Evolutionary conservation across 257 asterid genomes (phyloP), one percentile per base, ranked within the genome.

Genomic region (Salvia hispanica): DNA sequence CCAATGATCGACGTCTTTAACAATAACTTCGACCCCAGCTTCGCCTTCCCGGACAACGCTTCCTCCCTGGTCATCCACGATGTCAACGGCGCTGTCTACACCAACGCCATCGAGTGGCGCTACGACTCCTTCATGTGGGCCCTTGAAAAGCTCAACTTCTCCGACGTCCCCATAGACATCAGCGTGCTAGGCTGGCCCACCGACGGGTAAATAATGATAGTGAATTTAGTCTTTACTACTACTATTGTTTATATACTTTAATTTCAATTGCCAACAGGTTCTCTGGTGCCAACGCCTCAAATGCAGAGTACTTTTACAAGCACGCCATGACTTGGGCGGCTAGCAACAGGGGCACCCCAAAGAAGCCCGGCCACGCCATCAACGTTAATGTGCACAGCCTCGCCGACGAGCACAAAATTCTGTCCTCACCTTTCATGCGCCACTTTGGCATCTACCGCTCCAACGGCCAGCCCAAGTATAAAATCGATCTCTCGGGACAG

Each of bases 161-260:
- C 64, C 0, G 55, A 63, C 36, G 0, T 77, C 28, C 16, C 51
- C 0, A 25, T 85, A 6, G 42, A 64, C 4, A 56, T 81, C 0
- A 69, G 74, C 31, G 62, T 56, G 7, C n/a, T 81, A 1, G 88
- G 88, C 0, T 86, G 88, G 89, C 88, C 90, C 0, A 86, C 88
- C 0, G 90, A 86, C 14, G 86, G 88, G 21, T 25, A 25, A 0
- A 25, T 2, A 25, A 25, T 25, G 31, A 25, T 25, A 25, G 3
- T 25, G 31, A 25, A 25, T 25, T 25, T 25, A 25, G 31, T 25
- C 31, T 25, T 25, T n/a, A n/a, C n/a, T n/a, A n/a, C 31, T 2
- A 2, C 2, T 25, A 25, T 25, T 25, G 2, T 25, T 25, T 25
- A 25, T 25, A 25, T 25, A 25, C n/a, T 25, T 25, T 25, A 25